These are phyloP conservation scores for Cochlearia excelsa DNA, from an alignment of 345 rosid species.

Conservation along the genomic window DNA sequence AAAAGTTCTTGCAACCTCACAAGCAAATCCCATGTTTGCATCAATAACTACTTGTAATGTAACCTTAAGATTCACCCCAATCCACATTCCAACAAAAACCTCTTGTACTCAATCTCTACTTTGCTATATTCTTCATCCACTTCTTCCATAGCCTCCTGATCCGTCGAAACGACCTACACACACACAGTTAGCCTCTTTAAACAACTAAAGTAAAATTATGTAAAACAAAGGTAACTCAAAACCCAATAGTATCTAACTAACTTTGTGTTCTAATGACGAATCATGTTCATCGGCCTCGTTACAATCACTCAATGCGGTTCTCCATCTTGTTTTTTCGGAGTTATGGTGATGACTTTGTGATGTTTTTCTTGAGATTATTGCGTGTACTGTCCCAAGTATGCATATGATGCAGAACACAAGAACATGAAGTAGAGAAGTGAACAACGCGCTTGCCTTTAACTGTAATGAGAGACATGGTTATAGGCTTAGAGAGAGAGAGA, in stretches of 20 bases:
- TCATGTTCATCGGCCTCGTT: conserved; percentile 28
- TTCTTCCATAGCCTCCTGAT: conserved; percentile 11
- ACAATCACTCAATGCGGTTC: conserved; percentile 23
- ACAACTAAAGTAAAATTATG: neutral
- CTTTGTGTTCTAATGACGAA: conserved; percentile 9
- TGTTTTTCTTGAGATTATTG: conserved; percentile 9
- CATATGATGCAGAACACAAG: conserved; percentile 29
- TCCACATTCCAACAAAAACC: conserved; percentile 34
- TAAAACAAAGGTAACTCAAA: neutral
- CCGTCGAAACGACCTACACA: conserved; percentile 18
- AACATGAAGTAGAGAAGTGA: conserved; percentile 27
- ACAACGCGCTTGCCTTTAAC: conserved; percentile 29
- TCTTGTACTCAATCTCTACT: conserved; percentile 34
- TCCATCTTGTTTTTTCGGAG: conserved; percentile 33
- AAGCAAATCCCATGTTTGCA: conserved; percentile 1
- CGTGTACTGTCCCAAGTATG: conserved; percentile 19
- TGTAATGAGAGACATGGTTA: conserved; percentile 18
- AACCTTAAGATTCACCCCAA: conserved; percentile 21
- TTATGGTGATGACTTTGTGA: conserved; percentile 7
- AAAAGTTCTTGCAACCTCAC: neutral
- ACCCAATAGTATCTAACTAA: conserved; percentile 6
- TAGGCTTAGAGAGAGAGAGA: neutral
- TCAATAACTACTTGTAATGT: conserved; percentile 2
- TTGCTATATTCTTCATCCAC: conserved; percentile 17
- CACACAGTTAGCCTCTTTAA: conserved; percentile 1